Evolutionary conservation across 768 basidiomycete genomes (phyloP).

Genomic region (Gautieria morchelliformis): DNA sequence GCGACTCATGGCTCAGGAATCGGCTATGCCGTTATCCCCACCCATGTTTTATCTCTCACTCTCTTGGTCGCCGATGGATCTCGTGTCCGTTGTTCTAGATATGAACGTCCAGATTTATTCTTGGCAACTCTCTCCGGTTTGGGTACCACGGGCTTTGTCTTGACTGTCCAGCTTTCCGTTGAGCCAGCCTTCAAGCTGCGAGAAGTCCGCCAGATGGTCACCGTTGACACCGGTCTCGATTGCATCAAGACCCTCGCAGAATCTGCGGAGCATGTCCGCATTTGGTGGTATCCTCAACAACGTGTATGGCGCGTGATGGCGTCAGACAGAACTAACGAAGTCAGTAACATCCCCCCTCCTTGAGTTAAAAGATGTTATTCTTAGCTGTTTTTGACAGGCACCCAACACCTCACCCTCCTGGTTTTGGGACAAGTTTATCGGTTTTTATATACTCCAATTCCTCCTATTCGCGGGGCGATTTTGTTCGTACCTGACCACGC

Average conservation of each 20-base stretch:
- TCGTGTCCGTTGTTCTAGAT: slow-evolving; percentile 55
- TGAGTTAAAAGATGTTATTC: neutral
- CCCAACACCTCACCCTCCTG: slow-evolving; percentile 44
- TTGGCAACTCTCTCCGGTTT: slow-evolving; percentile 87
- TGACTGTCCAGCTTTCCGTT: slow-evolving; percentile 67
- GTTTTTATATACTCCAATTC: slow-evolving; percentile 77
- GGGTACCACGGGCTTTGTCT: slow-evolving; percentile 82
- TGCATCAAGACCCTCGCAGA: slow-evolving; percentile 43
- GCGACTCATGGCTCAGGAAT: slow-evolving; percentile 92
- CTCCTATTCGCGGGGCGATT: slow-evolving; percentile 71
- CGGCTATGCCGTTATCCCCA: slow-evolving; percentile 69
- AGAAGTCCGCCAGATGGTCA: slow-evolving; percentile 54
- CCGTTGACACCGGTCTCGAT: slow-evolving; percentile 51
- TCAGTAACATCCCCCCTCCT: slow-evolving; percentile 28
- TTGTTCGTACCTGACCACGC: slow-evolving; percentile 52
- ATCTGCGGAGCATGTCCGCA: slow-evolving; percentile 73
- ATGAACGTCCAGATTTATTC: slow-evolving; percentile 67
- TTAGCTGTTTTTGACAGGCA: slow-evolving; percentile 30
- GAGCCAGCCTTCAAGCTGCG: slow-evolving; percentile 76
- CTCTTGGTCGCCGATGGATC: slow-evolving; percentile 72
- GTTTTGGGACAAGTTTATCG: slow-evolving; percentile 65
- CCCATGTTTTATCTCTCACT: slow-evolving; percentile 64
- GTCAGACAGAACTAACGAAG: slow-evolving; percentile 69
- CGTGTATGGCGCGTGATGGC: slow-evolving; percentile 62
- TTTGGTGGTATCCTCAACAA: slow-evolving; percentile 92